Evolutionary conservation across 495 filamentous ascomycete species (phyloP), one percentile per base, ranked within the genome.

Genomic region (Cercophora newfieldiana): DNA sequence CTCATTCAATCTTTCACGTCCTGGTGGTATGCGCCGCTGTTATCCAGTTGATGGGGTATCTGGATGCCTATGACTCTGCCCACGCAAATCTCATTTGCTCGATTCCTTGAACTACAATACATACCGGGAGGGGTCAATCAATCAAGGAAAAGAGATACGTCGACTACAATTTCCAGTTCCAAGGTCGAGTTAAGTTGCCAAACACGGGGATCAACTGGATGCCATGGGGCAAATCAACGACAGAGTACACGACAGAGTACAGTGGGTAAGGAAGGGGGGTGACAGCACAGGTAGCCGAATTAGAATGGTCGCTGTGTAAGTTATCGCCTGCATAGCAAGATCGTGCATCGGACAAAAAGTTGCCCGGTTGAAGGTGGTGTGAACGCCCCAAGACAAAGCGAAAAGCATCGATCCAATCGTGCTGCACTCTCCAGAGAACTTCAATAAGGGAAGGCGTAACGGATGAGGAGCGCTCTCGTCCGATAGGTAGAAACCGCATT

Each of bases 1-100:
- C 86, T 7, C 88, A 90, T 72, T 87, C 89, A 69, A 84, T 90
- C 24, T 90, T 90, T 65, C 88, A 90, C 75, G 73, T 84, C 48
- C 48, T 70, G 4, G 68, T 67, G 33, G 68, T 70, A 28, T 26
- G 62, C 4, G 53, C 58, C 7, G 47, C 61, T 33, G 30, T 62
- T 21, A 25, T 66, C 7, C 68, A 68, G 28, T 59, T 70, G 24
- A 50, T 62, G 22, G 68, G 68, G 26, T 37, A 62, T 54, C 28
- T 70, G 26, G 47, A 65, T 28, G 68, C 68, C 19, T 70, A 60
- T n/a, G 48, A 59, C 50, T 70, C 59, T 61, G 57, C 37, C 50
- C 51, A 57, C 19, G 49, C 21, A 33, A 64, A 64, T 37, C 61
- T 55, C 33, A 33, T 50, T 37, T 64, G 61, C 61, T 63, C 60